Conservation (phyloP, 257 asterid genomes). For the Mitragyna speciosa region DNA sequence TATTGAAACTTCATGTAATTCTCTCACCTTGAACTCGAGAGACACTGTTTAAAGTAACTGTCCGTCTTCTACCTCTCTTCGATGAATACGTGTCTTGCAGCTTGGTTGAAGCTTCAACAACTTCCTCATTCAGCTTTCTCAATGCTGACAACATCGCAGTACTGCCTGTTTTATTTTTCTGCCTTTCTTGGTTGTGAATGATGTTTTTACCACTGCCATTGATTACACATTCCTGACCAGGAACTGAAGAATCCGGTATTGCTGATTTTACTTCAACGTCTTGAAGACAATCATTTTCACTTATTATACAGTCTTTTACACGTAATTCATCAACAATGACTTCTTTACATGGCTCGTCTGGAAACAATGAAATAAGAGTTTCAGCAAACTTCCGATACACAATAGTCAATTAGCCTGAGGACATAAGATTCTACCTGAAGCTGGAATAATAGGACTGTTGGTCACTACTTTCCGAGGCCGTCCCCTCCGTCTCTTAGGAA, state of each 20-base stretch:
- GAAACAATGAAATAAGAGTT: conserved; percentile 19
- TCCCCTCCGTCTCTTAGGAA: conserved; percentile 47
- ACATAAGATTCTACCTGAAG: conserved; percentile 33
- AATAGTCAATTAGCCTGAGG: not conserved
- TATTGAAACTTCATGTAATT: not conserved
- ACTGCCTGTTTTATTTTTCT: conserved; percentile 26
- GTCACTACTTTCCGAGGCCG: conserved; percentile 42
- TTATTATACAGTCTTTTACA: conserved; percentile 23
- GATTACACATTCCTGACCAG: conserved; percentile 21
- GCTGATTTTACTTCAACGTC: conserved; percentile 27
- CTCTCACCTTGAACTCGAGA: conserved; percentile 39
- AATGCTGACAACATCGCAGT: conserved; percentile 13
- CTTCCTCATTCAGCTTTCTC: conserved; percentile 29
- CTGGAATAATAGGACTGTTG: conserved; percentile 20
- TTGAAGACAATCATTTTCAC: conserved; percentile 24
- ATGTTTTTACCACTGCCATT: conserved; percentile 23
- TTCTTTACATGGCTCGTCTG: conserved; percentile 17
- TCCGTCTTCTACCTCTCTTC: conserved; percentile 45
- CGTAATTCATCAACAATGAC: conserved; percentile 24
- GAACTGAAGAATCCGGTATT: conserved; percentile 21
- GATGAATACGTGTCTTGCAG: conserved; percentile 32
- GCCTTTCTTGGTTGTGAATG: conserved; percentile 22
- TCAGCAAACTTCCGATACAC: not conserved
- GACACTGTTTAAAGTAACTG: conserved; percentile 23
- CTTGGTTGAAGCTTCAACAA: conserved; percentile 28